Base-by-base conservation (phyloP, 2,329 filamentous ascomycete species). In the Intubia oerlemansii region DNA sequence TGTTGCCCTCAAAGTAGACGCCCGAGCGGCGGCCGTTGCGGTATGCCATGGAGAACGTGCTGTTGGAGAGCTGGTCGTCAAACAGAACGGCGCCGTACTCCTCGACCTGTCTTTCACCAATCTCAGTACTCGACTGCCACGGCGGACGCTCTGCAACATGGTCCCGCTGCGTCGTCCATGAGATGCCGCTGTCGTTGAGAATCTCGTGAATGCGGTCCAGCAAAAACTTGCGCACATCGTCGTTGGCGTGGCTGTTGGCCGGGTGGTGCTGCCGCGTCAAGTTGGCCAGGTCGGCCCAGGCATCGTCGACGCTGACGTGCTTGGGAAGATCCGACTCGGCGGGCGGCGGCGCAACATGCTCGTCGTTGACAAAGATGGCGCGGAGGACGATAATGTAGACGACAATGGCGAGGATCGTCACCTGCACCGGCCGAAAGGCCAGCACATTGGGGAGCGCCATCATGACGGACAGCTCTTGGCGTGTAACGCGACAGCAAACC, bases 1-100 rank as follows among this genome's bases (percentile, higher is more conserved):
- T 98, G 36, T 69, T 85, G 18, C 81, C 79, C 51, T 95, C 84
- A 41, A 91, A 93, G 46, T 95, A 93, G 17, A 80, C 66, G 16
- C 52, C 46, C 23, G 49, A 42, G 19, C 40, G 43, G 12, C 41
- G 44, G 5, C 37, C 38, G 10, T 34, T 34, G 15, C 39, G 41
- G 21, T 50, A 47, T 3, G 43, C 48, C 30, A 53, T 52, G 5
- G 57, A 52, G 24, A 68, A 68, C 21, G 82, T 88, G 30, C 79
- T 64, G 43, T 93, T 95, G 18, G 80, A 77, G 23, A 59, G 53
- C 26, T 69, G 54, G 45, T 93, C 84, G 42, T 90, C 72, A 43
- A 91, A 82, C 12, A 92, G 56, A 16, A 40, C 33, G 2, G 70
- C 66, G 19, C 53, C 49, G 5, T 51, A 17, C n/a, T n/a, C n/a